Evolutionary conservation across 306 rosid species (phyloP), one percentile per base, ranked within the genome.

Genomic region (Cucumis hystrix): DNA sequence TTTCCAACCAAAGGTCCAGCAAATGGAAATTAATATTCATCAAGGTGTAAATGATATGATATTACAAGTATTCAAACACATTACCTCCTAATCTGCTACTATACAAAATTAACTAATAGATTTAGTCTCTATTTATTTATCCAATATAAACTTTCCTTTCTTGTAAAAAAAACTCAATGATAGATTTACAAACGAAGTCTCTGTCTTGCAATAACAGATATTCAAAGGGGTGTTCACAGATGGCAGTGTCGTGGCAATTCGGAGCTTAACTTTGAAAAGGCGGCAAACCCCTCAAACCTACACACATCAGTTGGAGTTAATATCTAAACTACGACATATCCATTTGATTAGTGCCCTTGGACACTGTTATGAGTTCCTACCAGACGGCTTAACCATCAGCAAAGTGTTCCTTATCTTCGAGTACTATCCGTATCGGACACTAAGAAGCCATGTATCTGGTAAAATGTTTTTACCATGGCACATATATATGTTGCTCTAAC

Each of bases 261-360:
- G 89, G 81, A 83, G 96, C 67, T 82, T 88, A 83, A 86, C 83
- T 83, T 84, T 87, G 87, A 88, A 82, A 66, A 95, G 86, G 88
- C 91, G 82, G 76, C 89, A 86, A 35, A 81, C 83, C 76, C 83
- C 90, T 18, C 97, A 90, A 67, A 79, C 80, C 52, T 92, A 89
- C 72, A 89, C 83, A 63, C 96, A 87, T 75, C 89, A 83, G 51
- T 83, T 92, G 83, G 99, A 95, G 84, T 73, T 87, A 87, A 86
- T 95, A 76, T 92, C 97, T 6, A 95, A 89, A 80, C 90, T 95
- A 39, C 87, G 97, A 80, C 97, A 95, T 76, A 80, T 80, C 18
- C 93, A 95, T 81, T 85, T 95, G 86, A 91, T 87, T 80, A 88
- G 96, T 70, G 84, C 92, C 45, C 97, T 95, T 79, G 99, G 99